Evolutionary conservation across 176 grass and related monocot genomes (phyloP).

Genomic region (Pontederia paniculata): DNA sequence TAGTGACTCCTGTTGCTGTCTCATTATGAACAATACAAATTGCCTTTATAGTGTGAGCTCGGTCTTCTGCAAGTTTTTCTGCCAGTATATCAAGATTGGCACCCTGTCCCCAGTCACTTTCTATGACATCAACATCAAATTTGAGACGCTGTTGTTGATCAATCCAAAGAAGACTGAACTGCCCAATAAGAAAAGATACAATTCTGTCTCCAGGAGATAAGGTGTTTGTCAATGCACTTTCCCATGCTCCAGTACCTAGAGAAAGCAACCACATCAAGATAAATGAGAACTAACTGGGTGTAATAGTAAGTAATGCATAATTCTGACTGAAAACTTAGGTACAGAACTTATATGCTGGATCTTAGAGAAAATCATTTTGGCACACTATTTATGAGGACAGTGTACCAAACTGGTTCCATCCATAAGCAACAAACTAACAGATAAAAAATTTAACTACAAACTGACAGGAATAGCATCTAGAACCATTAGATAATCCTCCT

Average conservation of each 20-base stretch:
- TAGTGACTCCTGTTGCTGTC: constrained; percentile 98
- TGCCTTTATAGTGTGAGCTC: constrained; percentile 69
- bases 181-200: constrained; percentile 74
- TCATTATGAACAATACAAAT: constrained; percentile 97
- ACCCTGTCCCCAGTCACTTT: constrained; percentile 77
- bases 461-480: too few species aligned
- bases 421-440: too few species aligned
- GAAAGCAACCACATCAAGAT: background rate
- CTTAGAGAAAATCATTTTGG: too few species aligned
- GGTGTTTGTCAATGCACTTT: constrained; percentile 96
- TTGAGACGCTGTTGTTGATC: constrained; percentile 92
- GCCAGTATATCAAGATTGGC: constrained; percentile 61
- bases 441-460: too few species aligned
- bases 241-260: constrained; percentile 79
- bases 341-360: too few species aligned
- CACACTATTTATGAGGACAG: too few species aligned
- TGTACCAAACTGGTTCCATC: too few species aligned
- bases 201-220: constrained; percentile 68
- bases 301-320: too few species aligned
- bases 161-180: constrained; percentile 98
- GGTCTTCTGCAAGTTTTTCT: constrained; percentile 39
- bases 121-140: constrained; percentile 77
- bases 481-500: too few species aligned
- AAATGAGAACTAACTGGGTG: too few species aligned
- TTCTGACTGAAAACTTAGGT: too few species aligned